Conservation (phyloP, 371 early-diverging fungal species). For the Mortierella sp. region DNA sequence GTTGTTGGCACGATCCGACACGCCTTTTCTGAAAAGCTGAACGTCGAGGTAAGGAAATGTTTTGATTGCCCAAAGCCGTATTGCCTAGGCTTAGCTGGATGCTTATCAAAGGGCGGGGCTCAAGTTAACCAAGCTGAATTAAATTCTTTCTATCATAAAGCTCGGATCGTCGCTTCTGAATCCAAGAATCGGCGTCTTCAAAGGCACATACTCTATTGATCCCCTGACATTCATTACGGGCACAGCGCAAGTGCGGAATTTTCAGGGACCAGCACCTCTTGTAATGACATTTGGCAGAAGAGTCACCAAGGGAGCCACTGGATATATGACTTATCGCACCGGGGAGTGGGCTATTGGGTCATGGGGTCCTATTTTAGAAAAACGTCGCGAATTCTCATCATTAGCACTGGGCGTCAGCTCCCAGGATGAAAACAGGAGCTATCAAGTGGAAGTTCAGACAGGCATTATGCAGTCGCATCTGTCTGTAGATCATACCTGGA, state of each 20-base stretch:
- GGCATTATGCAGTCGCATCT: slow-evolving; percentile 49
- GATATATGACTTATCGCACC: slow-evolving; percentile 83
- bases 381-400: slow-evolving; percentile 69
- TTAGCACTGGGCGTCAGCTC: slow-evolving; percentile 73
- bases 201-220: slow-evolving; percentile 77
- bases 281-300: slow-evolving; percentile 76
- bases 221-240: slow-evolving; percentile 75
- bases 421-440: slow-evolving; percentile 62
- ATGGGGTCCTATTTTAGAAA: slow-evolving; percentile 68
- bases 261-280: slow-evolving; percentile 74
- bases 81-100: neutral
- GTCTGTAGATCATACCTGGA: slow-evolving; percentile 50
- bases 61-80: neutral
- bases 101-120: neutral
- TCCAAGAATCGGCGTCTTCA: slow-evolving; percentile 68
- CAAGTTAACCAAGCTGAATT: neutral
- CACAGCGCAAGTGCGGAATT: slow-evolving; percentile 63
- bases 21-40: slow-evolving; percentile 76
- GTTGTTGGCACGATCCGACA: slow-evolving; percentile 81
- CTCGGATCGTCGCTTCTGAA: slow-evolving; percentile 71
- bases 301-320: slow-evolving; percentile 71
- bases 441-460: slow-evolving; percentile 72
- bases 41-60: slow-evolving; percentile 68
- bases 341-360: slow-evolving; percentile 79
- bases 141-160: slow-evolving; percentile 52